Evolutionary conservation across 768 basidiomycete genomes (phyloP).

Genomic region (Coprinellus aureogranulatus): DNA sequence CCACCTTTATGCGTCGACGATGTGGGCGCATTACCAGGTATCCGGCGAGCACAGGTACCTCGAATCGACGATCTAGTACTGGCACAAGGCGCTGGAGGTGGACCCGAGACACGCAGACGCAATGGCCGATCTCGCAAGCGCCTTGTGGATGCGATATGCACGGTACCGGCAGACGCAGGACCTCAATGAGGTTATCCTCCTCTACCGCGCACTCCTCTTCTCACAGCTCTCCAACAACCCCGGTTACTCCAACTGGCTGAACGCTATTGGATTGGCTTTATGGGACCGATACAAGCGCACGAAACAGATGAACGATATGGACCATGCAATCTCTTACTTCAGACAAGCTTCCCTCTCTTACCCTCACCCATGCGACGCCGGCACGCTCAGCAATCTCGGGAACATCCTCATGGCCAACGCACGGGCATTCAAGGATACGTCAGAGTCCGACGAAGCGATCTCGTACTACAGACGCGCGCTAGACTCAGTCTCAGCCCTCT

Average conservation of each 20-base stretch:
- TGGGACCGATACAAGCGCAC: constrained; percentile 5
- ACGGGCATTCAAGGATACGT: neutral
- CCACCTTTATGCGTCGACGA: constrained; percentile 7
- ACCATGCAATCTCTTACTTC: constrained; percentile 7
- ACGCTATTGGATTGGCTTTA: constrained; percentile 5
- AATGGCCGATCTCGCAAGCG: constrained; percentile 6
- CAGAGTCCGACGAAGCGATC: constrained; percentile 9
- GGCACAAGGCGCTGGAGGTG: neutral
- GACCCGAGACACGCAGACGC: constrained; percentile 1
- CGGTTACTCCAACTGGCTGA: constrained; percentile 2
- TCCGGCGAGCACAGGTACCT: neutral
- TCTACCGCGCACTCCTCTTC: constrained; percentile 7
- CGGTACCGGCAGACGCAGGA: constrained; percentile 7
- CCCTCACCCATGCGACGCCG: constrained; percentile 8
- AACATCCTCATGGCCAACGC: constrained; percentile 8
- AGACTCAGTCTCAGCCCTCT: neutral
- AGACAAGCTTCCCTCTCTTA: constrained; percentile 8
- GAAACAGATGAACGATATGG: constrained; percentile 8
- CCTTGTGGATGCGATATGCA: constrained; percentile 6
- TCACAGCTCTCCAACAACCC: constrained; percentile 4
- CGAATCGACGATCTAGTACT: constrained; percentile 6
- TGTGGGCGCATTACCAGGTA: constrained; percentile 4
- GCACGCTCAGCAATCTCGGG: constrained; percentile 10
- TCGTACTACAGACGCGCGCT: constrained; percentile 4
- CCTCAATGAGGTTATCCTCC: constrained; percentile 5